phyloP scores from a whole-genome alignment of 129 eudicot genomes.

The Flaveria sonorensis region DNA sequence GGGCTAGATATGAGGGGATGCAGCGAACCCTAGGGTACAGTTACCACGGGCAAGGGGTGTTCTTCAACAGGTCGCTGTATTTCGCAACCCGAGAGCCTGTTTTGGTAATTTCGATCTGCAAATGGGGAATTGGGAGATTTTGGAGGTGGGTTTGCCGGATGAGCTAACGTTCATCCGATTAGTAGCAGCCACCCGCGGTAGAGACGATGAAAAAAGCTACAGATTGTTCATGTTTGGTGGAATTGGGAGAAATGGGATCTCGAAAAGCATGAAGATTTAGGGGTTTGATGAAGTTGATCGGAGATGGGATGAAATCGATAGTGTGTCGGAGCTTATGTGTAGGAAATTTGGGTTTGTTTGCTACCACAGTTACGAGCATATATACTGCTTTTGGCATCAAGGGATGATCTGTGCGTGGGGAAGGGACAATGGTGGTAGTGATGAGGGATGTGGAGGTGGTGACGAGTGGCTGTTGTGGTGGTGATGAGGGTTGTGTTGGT shows the following conservation, averaged over 20 bases:
- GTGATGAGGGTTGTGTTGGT: too few relatives aligned
- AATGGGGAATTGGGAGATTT: constrained; percentile 49
- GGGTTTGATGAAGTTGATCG: constrained; percentile 43
- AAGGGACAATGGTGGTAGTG: too few relatives aligned
- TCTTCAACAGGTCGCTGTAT: constrained; percentile 40
- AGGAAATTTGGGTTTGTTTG: constrained; percentile 72
- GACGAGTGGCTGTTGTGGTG: too few relatives aligned
- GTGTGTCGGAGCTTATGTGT: constrained; percentile 75
- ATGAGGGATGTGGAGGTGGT: too few relatives aligned
- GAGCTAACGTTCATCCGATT: constrained; percentile 60
- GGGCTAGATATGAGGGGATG: constrained; percentile 51
- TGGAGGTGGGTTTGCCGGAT: constrained; percentile 30
- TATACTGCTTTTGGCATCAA: constrained; percentile 79
- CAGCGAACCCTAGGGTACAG: constrained; percentile 28
- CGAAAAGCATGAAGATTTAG: constrained; percentile 78
- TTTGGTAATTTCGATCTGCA: constrained; percentile 41
- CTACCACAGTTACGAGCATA: constrained; percentile 83
- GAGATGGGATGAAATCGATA: constrained; percentile 68
- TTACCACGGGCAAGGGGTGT: constrained; percentile 56
- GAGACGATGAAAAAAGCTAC: constrained; percentile 13
- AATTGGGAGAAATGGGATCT: constrained; percentile 66
- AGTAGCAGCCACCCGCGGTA: constrained; percentile 31
- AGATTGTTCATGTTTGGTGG: constrained; percentile 71
- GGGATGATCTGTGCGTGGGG: constrained; percentile 80
- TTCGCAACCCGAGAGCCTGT: constrained; percentile 58